phyloP scores from a whole-genome alignment of 2,329 filamentous ascomycete genomes.

The Aspergillus terreus region DNA sequence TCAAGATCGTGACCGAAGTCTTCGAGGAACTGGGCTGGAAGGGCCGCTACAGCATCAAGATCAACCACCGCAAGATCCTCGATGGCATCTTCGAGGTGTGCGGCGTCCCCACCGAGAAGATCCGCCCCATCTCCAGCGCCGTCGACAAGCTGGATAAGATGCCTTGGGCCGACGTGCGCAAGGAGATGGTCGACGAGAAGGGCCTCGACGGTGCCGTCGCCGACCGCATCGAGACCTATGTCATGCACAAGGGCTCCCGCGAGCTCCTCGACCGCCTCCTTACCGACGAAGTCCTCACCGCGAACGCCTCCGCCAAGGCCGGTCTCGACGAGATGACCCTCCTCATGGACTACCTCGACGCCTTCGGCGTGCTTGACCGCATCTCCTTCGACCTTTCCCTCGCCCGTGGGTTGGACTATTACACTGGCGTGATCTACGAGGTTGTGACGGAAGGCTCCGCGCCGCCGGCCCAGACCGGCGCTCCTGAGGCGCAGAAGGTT shows the following conservation, averaged over 20 bases:
- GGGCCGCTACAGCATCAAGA: slow-evolving; percentile 77
- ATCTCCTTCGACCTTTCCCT: slow-evolving; percentile 88
- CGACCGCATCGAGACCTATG: slow-evolving; percentile 82
- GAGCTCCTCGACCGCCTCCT: slow-evolving; percentile 70
- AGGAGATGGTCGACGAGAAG: slow-evolving; percentile 92
- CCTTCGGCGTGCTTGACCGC: slow-evolving; percentile 66
- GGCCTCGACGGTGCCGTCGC: slow-evolving; percentile 72
- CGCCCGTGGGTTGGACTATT: slow-evolving; percentile 83
- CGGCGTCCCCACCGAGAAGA: slow-evolving; percentile 81
- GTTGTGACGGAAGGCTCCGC: slow-evolving; percentile 79
- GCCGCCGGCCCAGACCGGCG: slow-evolving; percentile 43
- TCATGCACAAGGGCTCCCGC: slow-evolving; percentile 69
- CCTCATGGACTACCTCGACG: slow-evolving; percentile 77
- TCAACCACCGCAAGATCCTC: slow-evolving; percentile 92
- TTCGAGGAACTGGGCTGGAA: slow-evolving; percentile 76
- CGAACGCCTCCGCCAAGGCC: slow-evolving; percentile 71
- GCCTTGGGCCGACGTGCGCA: slow-evolving; percentile 83
- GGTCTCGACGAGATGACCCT: slow-evolving; percentile 78
- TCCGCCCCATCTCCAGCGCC: slow-evolving; percentile 83
- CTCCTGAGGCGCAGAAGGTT: slow-evolving; percentile 32
- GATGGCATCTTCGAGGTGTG: slow-evolving; percentile 90
- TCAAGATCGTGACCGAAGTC: slow-evolving; percentile 79
- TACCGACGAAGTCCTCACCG: slow-evolving; percentile 62
- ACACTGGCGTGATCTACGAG: slow-evolving; percentile 83
- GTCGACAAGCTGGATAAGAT: slow-evolving; percentile 96